Evolutionary conservation across 768 basidiomycete species (phyloP), one percentile per base, ranked within the genome.

Genomic region (Stropharia rugosoannulata): DNA sequence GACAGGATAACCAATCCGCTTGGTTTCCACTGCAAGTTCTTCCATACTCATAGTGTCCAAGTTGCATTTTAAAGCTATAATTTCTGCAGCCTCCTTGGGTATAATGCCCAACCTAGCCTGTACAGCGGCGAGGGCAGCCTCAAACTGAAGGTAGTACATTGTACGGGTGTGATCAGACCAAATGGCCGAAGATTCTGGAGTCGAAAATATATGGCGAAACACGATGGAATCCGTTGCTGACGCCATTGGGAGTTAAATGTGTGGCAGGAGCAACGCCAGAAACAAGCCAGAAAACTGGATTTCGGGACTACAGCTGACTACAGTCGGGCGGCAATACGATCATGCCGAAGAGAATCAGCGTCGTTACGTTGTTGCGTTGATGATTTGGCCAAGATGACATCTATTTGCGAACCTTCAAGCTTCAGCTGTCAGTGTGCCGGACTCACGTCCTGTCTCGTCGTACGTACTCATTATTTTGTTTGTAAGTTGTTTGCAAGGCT

Each of bases 1-100:
- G 2, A 78, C 74, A 1, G 79, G 77, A 56, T 78, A 78, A 2
- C 78, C 78, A 10, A 79, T 79, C 54, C 61, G 68, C 54, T 70
- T 70, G 4, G 75, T 80, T 27, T 76, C 73, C 45, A 58, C 68
- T 46, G 62, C 73, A 43, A 79, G 66, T 51, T 73, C 63, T 25
- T 68, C 64, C 61, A 76, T 72, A 52, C 78, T 66, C 38, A 80
- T 68, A 15, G 75, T 62, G 19, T 58, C 57, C 35, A 64, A 35
- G 11, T 41, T 13, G 56, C 75, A 79, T 54, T 70, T 76, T 4
- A 62, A 54, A 36, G 59, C 46, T 47, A 79, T 76, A 36, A 62
- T 66, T 6, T 65, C 54, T 16, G 72, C 76, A 25, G 79, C 73
- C 18, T 73, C 64, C 5, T 60, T 49, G 2, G 78, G 76, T 52